Conservation (phyloP, 2,329 filamentous ascomycete genomes). For the Fusarium tuaranense region DNA sequence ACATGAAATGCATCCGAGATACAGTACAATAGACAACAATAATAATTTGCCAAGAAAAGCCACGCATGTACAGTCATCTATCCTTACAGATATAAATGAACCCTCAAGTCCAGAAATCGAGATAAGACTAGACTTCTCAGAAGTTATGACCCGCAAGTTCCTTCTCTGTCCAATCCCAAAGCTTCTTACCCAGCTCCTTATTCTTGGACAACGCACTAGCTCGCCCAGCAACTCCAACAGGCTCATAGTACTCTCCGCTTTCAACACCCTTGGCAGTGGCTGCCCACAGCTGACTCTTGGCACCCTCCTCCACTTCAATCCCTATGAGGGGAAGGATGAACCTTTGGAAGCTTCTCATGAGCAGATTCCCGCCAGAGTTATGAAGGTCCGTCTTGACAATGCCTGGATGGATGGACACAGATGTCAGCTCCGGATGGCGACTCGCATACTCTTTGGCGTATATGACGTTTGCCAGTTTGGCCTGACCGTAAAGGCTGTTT, state of each 20-base stretch:
- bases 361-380: neutral
- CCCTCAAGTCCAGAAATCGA: too few relatives aligned
- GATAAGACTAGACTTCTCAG: neutral
- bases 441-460: neutral
- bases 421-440: neutral
- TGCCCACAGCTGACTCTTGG: neutral
- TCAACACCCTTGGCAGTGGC: neutral
- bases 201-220: neutral
- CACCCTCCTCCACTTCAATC: neutral
- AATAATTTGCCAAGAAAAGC: neutral
- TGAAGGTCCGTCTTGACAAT: neutral
- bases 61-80: neutral
- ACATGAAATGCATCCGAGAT: neutral
- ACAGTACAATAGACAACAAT: neutral
- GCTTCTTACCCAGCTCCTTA: neutral
- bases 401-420: neutral
- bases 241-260: neutral
- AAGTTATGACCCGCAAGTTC: neutral
- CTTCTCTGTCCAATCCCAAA: constrained; percentile 1
- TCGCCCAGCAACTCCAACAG: neutral
- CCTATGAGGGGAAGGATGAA: neutral
- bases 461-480: neutral
- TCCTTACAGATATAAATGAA: neutral
- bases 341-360: neutral
- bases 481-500: neutral